Evolutionary conservation across 306 rosid species (phyloP).

Genomic region (Cyamopsis tetragonoloba): DNA sequence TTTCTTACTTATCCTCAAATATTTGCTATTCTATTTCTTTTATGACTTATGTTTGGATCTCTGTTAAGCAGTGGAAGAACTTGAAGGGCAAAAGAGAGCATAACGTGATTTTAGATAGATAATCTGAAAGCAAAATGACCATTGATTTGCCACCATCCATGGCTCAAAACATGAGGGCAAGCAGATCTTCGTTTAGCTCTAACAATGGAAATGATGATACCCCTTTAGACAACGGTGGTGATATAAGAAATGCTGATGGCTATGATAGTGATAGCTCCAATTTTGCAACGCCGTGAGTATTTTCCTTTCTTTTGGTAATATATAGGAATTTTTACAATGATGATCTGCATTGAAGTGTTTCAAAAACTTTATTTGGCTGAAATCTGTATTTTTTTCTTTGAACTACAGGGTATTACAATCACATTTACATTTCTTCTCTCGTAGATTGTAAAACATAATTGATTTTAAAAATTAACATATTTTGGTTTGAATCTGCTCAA

Average conservation of each 20-base stretch:
- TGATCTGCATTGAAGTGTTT: neutral
- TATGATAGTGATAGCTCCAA: constrained; percentile 76
- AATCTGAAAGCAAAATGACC: constrained; percentile 43
- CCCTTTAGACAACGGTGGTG: constrained; percentile 35
- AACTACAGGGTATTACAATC: neutral
- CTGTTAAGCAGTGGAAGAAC: constrained; percentile 23
- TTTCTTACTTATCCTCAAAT: neutral
- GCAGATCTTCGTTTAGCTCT: constrained; percentile 61
- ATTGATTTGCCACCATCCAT: constrained; percentile 54
- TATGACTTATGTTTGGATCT: constrained; percentile 1
- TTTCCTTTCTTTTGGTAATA: constrained; percentile 4
- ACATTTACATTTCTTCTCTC: neutral
- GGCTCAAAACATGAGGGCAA: constrained; percentile 54
- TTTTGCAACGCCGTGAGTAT: constrained; percentile 64
- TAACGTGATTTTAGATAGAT: neutral
- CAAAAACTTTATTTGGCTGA: neutral
- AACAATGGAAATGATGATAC: constrained; percentile 64
- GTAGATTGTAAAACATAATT: neutral
- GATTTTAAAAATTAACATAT: neutral
- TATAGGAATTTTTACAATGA: neutral
- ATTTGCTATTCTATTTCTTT: neutral
- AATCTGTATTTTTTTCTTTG: neutral
- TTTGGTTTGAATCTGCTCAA: neutral
- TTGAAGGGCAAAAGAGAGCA: constrained; percentile 1
- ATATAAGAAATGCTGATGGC: constrained; percentile 51